These are phyloP conservation scores for Aspergillus incahuasiensis DNA, from an alignment of 495 filamentous ascomycete species.

Conservation along the genomic window DNA sequence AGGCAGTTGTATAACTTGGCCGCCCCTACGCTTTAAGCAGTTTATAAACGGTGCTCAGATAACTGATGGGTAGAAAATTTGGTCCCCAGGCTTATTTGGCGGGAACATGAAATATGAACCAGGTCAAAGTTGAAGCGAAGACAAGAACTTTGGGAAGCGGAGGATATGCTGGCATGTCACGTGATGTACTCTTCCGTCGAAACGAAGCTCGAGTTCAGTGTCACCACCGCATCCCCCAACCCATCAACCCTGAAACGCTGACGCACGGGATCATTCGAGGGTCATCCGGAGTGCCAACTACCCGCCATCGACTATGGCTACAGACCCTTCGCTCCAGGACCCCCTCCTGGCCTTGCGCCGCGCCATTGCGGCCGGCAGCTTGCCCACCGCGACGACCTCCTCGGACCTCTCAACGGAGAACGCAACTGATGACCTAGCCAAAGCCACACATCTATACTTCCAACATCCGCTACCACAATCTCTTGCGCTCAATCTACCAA, in stretches of 20 bases:
- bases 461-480: conserved; percentile 53
- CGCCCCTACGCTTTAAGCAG: too few species aligned
- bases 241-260: not conserved
- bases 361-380: conserved; percentile 62
- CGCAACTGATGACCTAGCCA: conserved; percentile 56
- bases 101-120: not conserved
- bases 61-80: too few species aligned
- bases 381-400: conserved; percentile 66
- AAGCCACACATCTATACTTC: conserved; percentile 82
- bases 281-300: not conserved
- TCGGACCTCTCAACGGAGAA: conserved; percentile 47
- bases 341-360: conserved; percentile 75
- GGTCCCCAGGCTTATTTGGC: too few species aligned
- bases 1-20: too few species aligned
- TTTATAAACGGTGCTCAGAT: too few species aligned
- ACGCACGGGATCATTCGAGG: not conserved
- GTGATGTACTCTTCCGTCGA: not conserved
- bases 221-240: not conserved
- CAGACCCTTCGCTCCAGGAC: conserved; percentile 50
- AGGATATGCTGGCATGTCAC: not conserved
- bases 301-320: conserved; percentile 14
- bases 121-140: not conserved
- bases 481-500: conserved; percentile 70
- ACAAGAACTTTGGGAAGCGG: too few species aligned
- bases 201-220: conserved; percentile 1